These are phyloP conservation scores for Rhytidiadelphus loreus DNA, from an alignment of 225 moss, liverwort and hornwort species.

Conservation along the genomic window DNA sequence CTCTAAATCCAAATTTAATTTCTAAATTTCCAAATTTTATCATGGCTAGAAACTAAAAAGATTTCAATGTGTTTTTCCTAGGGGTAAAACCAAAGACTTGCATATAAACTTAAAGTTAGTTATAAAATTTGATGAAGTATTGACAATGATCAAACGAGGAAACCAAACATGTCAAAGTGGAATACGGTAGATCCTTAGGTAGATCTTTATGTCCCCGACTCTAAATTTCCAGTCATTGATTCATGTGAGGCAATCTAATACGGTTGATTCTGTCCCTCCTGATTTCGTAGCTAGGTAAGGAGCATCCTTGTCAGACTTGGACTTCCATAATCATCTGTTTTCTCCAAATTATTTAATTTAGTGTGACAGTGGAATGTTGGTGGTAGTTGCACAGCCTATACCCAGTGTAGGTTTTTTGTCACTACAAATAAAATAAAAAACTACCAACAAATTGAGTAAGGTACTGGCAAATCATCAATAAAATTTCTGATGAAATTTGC, in stretches of 20 bases:
- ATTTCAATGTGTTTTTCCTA: too few relatives aligned
- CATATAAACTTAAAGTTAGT: too few relatives aligned
- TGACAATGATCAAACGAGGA: too few relatives aligned
- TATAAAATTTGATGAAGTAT: not conserved
- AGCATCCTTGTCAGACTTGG: not conserved
- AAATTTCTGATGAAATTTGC: not conserved
- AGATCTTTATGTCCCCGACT: not conserved
- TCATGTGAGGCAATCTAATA: not conserved
- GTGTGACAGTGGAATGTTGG: not conserved
- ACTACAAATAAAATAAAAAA: not conserved
- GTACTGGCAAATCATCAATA: not conserved
- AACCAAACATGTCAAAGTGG: not conserved
- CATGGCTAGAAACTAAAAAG: too few relatives aligned
- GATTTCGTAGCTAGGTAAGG: not conserved
- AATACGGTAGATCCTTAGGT: not conserved
- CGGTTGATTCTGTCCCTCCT: not conserved
- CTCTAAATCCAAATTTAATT: too few relatives aligned
- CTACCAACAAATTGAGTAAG: not conserved
- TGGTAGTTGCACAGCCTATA: not conserved
- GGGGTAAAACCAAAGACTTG: too few relatives aligned
- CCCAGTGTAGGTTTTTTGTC: not conserved
- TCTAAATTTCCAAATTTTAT: too few relatives aligned
- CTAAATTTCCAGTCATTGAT: not conserved
- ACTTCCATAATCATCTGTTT: not conserved
- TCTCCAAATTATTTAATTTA: not conserved